These are phyloP conservation scores for Schizothecium vesticola DNA, from an alignment of 495 filamentous ascomycete species.

Conservation along the genomic window DNA sequence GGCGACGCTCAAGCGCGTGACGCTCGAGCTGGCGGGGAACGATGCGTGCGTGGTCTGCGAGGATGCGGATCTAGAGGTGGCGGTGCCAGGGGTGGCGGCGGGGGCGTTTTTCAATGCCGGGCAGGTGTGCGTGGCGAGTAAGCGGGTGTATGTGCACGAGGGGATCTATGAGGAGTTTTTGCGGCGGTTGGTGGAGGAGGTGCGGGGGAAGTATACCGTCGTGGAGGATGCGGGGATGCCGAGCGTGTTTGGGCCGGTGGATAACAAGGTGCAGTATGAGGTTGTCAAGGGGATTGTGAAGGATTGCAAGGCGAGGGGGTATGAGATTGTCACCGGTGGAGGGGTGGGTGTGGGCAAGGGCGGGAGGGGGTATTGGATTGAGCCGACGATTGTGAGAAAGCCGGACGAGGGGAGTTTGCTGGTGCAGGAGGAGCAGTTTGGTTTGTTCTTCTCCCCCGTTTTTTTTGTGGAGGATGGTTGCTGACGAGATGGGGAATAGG, in stretches of 20 bases:
- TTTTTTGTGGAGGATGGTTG: not conserved
- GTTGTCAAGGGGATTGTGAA: slow-evolving; percentile 45
- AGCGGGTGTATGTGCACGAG: slow-evolving; percentile 66
- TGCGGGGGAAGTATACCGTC: slow-evolving; percentile 43
- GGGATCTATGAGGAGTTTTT: slow-evolving; percentile 60
- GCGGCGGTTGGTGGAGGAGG: slow-evolving; percentile 48
- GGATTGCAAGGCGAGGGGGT: slow-evolving; percentile 40
- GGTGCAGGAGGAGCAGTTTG: slow-evolving; percentile 48
- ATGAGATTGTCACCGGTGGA: slow-evolving; percentile 39
- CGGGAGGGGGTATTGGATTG: slow-evolving; percentile 42
- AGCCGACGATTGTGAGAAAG: slow-evolving; percentile 46
- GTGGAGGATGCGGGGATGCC: slow-evolving; percentile 41
- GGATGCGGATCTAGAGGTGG: slow-evolving; percentile 59
- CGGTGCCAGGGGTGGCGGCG: slow-evolving; percentile 46
- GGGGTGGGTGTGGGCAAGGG: slow-evolving; percentile 18
- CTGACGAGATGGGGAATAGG: slow-evolving; percentile 18
- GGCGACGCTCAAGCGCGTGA: slow-evolving; percentile 54
- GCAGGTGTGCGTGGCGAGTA: slow-evolving; percentile 50
- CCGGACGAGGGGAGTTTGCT: slow-evolving; percentile 40
- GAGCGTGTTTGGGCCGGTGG: slow-evolving; percentile 50
- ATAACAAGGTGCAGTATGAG: slow-evolving; percentile 56
- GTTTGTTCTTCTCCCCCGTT: slow-evolving; percentile 18
- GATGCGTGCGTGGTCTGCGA: slow-evolving; percentile 60
- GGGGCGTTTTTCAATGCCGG: slow-evolving; percentile 58
- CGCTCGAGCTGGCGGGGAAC: slow-evolving; percentile 58